Evolutionary conservation across 2,329 filamentous ascomycete species (phyloP).

Genomic region (Fusarium torulosum): DNA sequence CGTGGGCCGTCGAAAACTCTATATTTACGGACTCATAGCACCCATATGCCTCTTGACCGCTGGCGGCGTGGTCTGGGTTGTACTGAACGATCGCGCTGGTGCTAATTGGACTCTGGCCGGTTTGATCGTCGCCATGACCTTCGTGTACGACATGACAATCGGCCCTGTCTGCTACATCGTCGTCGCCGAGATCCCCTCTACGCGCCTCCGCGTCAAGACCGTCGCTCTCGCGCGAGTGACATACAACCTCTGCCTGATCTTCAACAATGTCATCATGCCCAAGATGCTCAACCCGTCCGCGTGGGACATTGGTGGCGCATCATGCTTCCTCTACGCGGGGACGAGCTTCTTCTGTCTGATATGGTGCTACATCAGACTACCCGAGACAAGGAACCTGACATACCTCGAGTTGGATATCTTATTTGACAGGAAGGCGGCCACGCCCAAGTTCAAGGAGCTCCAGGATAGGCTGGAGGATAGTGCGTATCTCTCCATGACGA

Average conservation of each 20-base stretch:
- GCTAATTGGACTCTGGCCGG: constrained; percentile 54
- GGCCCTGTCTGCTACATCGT: constrained; percentile 52
- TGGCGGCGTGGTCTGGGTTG: constrained; percentile 56
- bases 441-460: constrained; percentile 51
- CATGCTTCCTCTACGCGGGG: constrained; percentile 43
- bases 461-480: constrained; percentile 41
- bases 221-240: constrained; percentile 54
- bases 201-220: constrained; percentile 56
- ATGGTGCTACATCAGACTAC: constrained; percentile 49
- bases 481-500: constrained; percentile 38
- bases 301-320: constrained; percentile 47
- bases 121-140: constrained; percentile 58
- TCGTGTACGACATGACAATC: constrained; percentile 51
- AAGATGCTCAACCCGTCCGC: constrained; percentile 48
- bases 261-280: constrained; percentile 48
- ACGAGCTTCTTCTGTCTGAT: constrained; percentile 40
- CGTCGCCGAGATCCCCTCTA: constrained; percentile 56
- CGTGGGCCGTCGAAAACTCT: constrained; percentile 57
- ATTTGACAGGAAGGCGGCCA: constrained; percentile 47
- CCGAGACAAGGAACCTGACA: constrained; percentile 47
- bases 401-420: constrained; percentile 49
- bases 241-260: constrained; percentile 43
- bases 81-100: constrained; percentile 43
- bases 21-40: constrained; percentile 52
- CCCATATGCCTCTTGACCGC: constrained; percentile 51